Base-by-base conservation (phyloP, 129 eudicot species). In the Calendula officinalis region DNA sequence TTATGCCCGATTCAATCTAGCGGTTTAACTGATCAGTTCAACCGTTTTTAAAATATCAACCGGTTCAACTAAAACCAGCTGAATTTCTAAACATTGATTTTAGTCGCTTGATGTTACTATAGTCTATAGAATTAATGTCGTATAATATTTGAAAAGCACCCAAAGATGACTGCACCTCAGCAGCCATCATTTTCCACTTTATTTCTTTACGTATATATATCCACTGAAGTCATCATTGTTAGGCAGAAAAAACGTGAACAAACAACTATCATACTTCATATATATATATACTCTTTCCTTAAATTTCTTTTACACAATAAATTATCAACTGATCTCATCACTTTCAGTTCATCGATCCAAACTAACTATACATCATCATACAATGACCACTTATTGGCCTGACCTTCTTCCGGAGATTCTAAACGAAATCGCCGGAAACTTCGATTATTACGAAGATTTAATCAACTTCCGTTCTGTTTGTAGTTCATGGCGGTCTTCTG, bases 401-500 rank as follows among this genome's bases (percentile, higher is more conserved):
- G 16, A 56, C 10, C 44, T 56, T 35, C 62, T n/a, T 3, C 62
- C 62, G 14, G 62, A 56, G 62, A 56, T 56, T 34, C 62, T 56
- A 33, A 56, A 33, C 17, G 7, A 56, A 8, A 56, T 56, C 16
- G 62, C 38, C 58, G 11, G 36, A 53, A 53, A 53, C 13, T 22
- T 22, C 30, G 30, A 22, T 22, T 22, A 22, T 22, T 22, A 22
- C 2, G 30, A 22, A 22, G 30, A 22, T 22, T 22, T 22, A 22
- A 22, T 22, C 30, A 59, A 59, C 64, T 40, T 59, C 7, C 47
- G 9, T 37, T 59, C 13, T 39, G 64, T 59, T 39, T 59, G 64
- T 59, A 59, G 48, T 15, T 38, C 64, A 37, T 59, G 64, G 64
- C 15, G 64, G 40, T 59, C 64, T 14, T 38, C 64, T 9, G n/a